These are phyloP conservation scores for Pythium volutum DNA, from an alignment of 352 stramenopile genomes.

Conservation along the genomic window DNA sequence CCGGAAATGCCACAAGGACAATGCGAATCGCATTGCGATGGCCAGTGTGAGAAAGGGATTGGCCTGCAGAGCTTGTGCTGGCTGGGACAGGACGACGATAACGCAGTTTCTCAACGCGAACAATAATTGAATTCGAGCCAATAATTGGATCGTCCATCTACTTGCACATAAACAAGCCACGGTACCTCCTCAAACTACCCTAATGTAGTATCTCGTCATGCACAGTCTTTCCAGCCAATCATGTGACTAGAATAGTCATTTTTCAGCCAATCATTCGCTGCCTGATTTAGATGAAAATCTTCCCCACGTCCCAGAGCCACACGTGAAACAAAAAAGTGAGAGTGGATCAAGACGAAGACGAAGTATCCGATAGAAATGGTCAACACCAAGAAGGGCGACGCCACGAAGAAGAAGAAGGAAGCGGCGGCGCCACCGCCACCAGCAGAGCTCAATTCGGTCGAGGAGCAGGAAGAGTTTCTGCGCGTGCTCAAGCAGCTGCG, in stretches of 20 bases:
- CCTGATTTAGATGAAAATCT: background rate
- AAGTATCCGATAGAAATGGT: too few relatives aligned
- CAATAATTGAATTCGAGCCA: background rate
- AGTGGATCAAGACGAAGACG: too few relatives aligned
- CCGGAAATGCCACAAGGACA: too few relatives aligned
- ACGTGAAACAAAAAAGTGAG: too few relatives aligned
- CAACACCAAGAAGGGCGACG: slow-evolving; percentile 6
- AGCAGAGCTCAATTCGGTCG: slow-evolving; percentile 32
- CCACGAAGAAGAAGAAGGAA: background rate
- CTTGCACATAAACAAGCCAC: background rate
- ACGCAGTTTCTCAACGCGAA: too few relatives aligned
- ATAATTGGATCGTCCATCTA: background rate
- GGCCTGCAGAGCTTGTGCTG: too few relatives aligned
- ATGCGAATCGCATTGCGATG: too few relatives aligned
- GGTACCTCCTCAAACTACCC: background rate
- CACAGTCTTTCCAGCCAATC: background rate
- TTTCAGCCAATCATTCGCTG: slow-evolving; percentile 1
- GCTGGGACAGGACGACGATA: too few relatives aligned
- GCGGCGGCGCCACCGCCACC: background rate
- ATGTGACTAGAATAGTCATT: background rate
- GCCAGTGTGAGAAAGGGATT: too few relatives aligned
- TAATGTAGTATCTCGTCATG: background rate
- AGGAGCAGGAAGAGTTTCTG: slow-evolving; percentile 69
- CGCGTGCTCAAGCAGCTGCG: slow-evolving; percentile 59
- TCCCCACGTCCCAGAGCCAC: background rate